Conservation (phyloP, 257 asterid species). For the Solanum acaule region DNA sequence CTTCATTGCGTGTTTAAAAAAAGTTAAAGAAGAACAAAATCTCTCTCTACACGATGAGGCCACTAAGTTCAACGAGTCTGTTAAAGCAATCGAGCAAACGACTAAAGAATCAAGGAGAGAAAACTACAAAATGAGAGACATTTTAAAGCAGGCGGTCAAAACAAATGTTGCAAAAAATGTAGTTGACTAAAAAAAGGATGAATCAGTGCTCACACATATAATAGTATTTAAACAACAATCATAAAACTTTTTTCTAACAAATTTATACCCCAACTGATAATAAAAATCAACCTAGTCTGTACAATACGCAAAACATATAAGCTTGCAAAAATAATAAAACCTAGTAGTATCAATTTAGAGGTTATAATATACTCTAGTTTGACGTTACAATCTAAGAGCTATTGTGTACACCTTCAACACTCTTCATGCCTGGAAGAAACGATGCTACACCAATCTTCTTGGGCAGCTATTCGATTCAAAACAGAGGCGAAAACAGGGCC, state of each 20-base stretch:
- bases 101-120: too few relatives aligned
- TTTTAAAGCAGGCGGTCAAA: accelerated
- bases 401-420: background rate
- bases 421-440: background rate
- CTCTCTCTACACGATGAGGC: background rate
- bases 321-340: background rate
- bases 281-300: background rate
- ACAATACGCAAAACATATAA: background rate
- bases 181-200: too few relatives aligned
- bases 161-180: too few relatives aligned
- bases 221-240: too few relatives aligned
- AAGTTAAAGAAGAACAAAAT: too few relatives aligned
- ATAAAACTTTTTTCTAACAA: too few relatives aligned
- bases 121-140: too few relatives aligned
- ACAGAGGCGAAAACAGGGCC: background rate
- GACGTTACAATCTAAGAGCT: too few relatives aligned
- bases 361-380: too few relatives aligned
- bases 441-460: background rate
- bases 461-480: background rate
- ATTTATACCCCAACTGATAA: too few relatives aligned
- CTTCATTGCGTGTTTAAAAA: too few relatives aligned
- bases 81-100: background rate
- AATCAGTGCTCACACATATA: too few relatives aligned
- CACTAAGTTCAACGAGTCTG: background rate
- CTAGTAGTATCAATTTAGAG: background rate